Evolutionary conservation across 306 rosid species (phyloP).

Genomic region (Argentina anserina): DNA sequence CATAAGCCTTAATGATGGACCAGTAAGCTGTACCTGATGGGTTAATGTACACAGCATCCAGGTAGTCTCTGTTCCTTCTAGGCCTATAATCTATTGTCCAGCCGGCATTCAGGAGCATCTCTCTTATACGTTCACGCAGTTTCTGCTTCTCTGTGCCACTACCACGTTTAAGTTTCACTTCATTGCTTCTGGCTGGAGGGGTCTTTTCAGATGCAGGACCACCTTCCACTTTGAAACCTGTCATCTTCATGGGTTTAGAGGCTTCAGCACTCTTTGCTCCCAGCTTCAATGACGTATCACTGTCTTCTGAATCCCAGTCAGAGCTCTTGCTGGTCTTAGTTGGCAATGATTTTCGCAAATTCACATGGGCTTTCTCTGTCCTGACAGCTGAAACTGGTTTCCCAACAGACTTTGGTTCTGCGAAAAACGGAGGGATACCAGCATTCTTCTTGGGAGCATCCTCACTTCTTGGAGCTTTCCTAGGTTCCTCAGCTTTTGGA

Average conservation of each 20-base stretch:
- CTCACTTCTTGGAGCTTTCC: slow-evolving; percentile 44
- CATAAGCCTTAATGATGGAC: slow-evolving; percentile 98
- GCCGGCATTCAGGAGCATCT: slow-evolving; percentile 78
- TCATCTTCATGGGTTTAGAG: slow-evolving; percentile 42
- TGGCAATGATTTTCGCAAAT: slow-evolving; percentile 45
- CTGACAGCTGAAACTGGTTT: slow-evolving; percentile 41
- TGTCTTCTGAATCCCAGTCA: slow-evolving; percentile 60
- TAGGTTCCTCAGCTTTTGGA: slow-evolving; percentile 45
- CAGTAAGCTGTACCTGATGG: slow-evolving; percentile 91
- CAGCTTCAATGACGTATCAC: slow-evolving; percentile 56
- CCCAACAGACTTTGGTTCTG: slow-evolving; percentile 42
- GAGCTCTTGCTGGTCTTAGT: slow-evolving; percentile 48
- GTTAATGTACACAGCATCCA: slow-evolving; percentile 93
- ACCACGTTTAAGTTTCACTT: slow-evolving; percentile 78
- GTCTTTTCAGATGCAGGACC: slow-evolving; percentile 54
- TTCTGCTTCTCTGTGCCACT: slow-evolving; percentile 96
- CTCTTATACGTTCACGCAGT: slow-evolving; percentile 78
- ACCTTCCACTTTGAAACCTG: slow-evolving; percentile 46
- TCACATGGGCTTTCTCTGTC: slow-evolving; percentile 45
- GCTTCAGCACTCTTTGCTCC: slow-evolving; percentile 46
- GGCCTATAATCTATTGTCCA: slow-evolving; percentile 97
- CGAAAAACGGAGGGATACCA: slow-evolving; percentile 30
- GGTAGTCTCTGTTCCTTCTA: slow-evolving; percentile 90
- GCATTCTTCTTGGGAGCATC: slow-evolving; percentile 48
- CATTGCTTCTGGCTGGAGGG: slow-evolving; percentile 43